A percentile compares a stretch with the other conserved stretches of the same genome.
Evolutionary conservation across 768 basidiomycete genomes (phyloP).

Genomic region (Naganishia kalamii): DNA sequence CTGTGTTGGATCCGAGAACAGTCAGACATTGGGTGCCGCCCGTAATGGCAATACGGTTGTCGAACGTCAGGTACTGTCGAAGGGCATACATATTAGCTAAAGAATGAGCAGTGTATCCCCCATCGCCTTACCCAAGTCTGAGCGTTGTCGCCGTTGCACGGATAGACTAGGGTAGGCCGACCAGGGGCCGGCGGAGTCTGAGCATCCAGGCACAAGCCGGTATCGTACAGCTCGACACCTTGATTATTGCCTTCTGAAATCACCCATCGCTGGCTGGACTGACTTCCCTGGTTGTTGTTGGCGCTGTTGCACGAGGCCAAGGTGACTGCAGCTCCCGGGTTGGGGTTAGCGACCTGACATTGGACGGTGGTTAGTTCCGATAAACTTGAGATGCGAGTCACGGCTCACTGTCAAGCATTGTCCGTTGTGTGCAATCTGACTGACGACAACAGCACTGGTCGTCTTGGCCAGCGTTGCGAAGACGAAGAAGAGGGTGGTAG

Average conservation of each 20-base stretch:
- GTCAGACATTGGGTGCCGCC: slow-evolving; percentile 30
- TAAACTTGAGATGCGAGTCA: not conserved
- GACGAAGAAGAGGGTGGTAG: slow-evolving; percentile 11
- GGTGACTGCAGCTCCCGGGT: slow-evolving; percentile 18
- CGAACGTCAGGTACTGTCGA: slow-evolving; percentile 27
- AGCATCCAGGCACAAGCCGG: slow-evolving; percentile 29
- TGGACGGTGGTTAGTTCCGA: not conserved
- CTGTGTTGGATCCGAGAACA: slow-evolving; percentile 14
- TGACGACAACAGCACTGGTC: slow-evolving; percentile 21
- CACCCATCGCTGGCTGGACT: slow-evolving; percentile 32
- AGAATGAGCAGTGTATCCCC: too few relatives aligned
- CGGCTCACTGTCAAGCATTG: slow-evolving; percentile 23
- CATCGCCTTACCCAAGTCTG: slow-evolving; percentile 30
- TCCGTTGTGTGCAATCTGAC: slow-evolving; percentile 19
- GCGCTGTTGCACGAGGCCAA: slow-evolving; percentile 23
- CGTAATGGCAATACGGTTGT: slow-evolving; percentile 24
- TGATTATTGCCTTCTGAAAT: slow-evolving; percentile 29
- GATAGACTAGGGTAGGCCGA: slow-evolving; percentile 10
- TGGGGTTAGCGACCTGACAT: slow-evolving; percentile 26
- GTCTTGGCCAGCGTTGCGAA: slow-evolving; percentile 24
- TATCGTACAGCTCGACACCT: slow-evolving; percentile 28
- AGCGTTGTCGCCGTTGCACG: slow-evolving; percentile 16
- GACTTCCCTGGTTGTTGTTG: slow-evolving; percentile 22
- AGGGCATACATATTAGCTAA: too few relatives aligned
- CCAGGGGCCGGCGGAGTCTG: slow-evolving; percentile 15